Percentiles rank a stretch among this genome's conserved stretches.
Evolutionary conservation across 2,329 filamentous ascomycete species (phyloP).

Genomic region (Monosporascus sp.): DNA sequence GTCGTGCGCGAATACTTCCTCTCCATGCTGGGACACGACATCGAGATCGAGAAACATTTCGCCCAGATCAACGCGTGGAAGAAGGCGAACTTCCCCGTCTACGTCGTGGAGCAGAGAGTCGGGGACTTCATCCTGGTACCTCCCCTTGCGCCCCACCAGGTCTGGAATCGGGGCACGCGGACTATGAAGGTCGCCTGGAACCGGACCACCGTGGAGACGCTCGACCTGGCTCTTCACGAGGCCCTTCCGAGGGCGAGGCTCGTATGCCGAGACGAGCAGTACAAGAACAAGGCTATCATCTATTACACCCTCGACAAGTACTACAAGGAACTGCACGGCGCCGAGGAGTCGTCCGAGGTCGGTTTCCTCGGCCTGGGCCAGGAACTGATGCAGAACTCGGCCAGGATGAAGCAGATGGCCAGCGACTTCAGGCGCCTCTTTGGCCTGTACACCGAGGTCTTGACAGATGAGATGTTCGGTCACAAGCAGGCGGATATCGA

Average conservation of each 20-base stretch:
- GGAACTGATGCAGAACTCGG: conserved; percentile 35
- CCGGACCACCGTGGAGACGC: conserved; percentile 83
- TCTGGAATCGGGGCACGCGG: conserved; percentile 93
- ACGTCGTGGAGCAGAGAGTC: conserved; percentile 82
- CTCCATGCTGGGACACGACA: conserved; percentile 88
- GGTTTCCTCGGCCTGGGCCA: conserved; percentile 44
- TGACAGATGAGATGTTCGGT: conserved; percentile 83
- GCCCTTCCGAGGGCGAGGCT: conserved; percentile 83
- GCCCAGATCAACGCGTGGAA: conserved; percentile 95
- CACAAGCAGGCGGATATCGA: conserved; percentile 68
- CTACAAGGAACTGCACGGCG: conserved; percentile 49
- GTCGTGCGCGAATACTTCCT: conserved; percentile 91
- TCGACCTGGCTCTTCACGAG: conserved; percentile 80
- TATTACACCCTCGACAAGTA: conserved; percentile 86
- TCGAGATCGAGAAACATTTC: conserved; percentile 95
- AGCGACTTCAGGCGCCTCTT: conserved; percentile 81
- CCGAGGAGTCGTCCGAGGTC: conserved; percentile 45
- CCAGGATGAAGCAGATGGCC: conserved; percentile 61
- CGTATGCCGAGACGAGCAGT: conserved; percentile 95
- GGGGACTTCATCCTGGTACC: conserved; percentile 94
- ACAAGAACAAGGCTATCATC: conserved; percentile 96
- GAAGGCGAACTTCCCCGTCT: conserved; percentile 86
- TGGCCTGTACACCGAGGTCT: conserved; percentile 67
- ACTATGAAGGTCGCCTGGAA: conserved; percentile 99
- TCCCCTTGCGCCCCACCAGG: conserved; percentile 72